phyloP scores from a whole-genome alignment of 2,329 filamentous ascomycete species.

The Colletotrichum higginsianum region DNA sequence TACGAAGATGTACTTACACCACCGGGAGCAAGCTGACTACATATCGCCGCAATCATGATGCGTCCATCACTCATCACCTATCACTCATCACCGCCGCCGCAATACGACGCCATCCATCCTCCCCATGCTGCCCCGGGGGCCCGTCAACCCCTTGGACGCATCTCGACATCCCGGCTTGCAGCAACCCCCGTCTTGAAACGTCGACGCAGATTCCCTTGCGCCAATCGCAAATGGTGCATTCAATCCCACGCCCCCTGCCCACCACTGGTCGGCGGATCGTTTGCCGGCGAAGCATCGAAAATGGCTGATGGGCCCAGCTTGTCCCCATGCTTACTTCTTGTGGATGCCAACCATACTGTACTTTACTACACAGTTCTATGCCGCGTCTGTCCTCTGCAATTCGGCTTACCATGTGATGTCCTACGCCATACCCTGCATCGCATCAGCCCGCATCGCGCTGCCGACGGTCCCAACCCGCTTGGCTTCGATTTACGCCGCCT shows the following conservation, averaged over 20 bases:
- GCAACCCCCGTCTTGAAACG: constrained; percentile 39
- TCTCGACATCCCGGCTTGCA: constrained; percentile 39
- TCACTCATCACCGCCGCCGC: constrained; percentile 21
- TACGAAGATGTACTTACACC: not conserved
- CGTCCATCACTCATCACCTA: too few species aligned
- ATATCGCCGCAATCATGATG: constrained; percentile 6
- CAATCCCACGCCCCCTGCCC: constrained; percentile 5
- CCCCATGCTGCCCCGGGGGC: constrained; percentile 25
- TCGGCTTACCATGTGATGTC: constrained; percentile 15
- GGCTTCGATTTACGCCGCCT: constrained; percentile 6
- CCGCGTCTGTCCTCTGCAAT: constrained; percentile 2
- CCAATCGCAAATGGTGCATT: constrained; percentile 38
- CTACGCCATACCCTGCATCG: constrained; percentile 33
- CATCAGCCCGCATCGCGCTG: constrained; percentile 33
- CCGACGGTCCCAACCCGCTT: constrained; percentile 15
- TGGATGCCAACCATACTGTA: too few species aligned
- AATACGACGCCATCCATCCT: constrained; percentile 31
- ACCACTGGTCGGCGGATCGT: constrained; percentile 8
- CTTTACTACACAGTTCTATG: not conserved
- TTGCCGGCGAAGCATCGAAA: constrained; percentile 25
- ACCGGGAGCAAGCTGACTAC: not conserved
- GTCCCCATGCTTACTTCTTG: constrained; percentile 7
- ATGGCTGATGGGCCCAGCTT: constrained; percentile 15
- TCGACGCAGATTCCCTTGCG: constrained; percentile 29
- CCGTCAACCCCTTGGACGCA: constrained; percentile 28